phyloP scores from a whole-genome alignment of 306 rosid species.

The Potentilla sterilis region DNA sequence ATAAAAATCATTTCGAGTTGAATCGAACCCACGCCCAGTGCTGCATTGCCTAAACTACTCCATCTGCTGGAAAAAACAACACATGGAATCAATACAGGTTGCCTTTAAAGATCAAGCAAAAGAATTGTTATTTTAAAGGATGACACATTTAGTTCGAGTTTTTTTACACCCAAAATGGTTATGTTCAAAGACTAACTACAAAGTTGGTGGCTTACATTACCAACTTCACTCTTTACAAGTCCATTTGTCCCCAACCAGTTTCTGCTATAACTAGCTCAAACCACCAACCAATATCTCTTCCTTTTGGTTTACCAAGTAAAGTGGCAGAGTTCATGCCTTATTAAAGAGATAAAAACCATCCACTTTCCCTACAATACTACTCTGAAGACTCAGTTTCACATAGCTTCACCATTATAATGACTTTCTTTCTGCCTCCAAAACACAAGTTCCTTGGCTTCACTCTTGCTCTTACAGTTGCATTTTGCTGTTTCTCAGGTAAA shows the following conservation, averaged over 20 bases:
- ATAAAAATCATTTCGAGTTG: no score
- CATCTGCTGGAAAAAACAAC: background rate
- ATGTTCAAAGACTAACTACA: slow-evolving; percentile 19
- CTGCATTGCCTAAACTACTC: no score
- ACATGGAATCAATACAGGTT: background rate
- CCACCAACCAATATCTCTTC: slow-evolving; percentile 33
- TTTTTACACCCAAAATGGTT: background rate
- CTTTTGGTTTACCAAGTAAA: slow-evolving; percentile 28
- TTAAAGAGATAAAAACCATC: slow-evolving; percentile 10
- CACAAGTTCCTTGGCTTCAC: slow-evolving; percentile 20
- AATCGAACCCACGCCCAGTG: no score
- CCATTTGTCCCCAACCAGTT: slow-evolving; percentile 27
- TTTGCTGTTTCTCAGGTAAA: slow-evolving; percentile 44
- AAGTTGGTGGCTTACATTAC: slow-evolving; percentile 42
- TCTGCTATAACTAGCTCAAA: slow-evolving; percentile 19
- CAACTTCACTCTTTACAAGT: slow-evolving; percentile 24
- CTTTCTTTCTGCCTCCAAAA: slow-evolving; percentile 16
- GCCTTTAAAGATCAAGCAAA: background rate
- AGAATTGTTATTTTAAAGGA: background rate
- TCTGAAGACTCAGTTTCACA: slow-evolving; percentile 3
- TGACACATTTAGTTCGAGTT: background rate
- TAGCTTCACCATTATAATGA: slow-evolving; percentile 33
- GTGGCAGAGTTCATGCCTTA: slow-evolving; percentile 33
- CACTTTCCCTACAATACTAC: background rate
- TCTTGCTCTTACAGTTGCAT: slow-evolving; percentile 20